Evolutionary conservation across 768 basidiomycete genomes (phyloP).

Genomic region (Fistulinella prunicolor): DNA sequence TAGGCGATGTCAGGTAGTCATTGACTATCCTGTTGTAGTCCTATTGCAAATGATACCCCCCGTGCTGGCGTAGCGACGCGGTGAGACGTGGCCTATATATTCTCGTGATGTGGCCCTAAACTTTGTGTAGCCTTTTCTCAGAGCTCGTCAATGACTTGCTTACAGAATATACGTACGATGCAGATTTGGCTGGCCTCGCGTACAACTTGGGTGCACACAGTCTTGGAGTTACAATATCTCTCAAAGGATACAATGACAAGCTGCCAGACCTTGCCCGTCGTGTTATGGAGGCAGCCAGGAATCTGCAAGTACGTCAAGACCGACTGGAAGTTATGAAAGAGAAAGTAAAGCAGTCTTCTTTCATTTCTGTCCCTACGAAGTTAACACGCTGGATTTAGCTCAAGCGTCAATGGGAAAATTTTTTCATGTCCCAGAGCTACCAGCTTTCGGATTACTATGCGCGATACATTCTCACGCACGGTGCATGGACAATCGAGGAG

Average conservation of each 20-base stretch:
- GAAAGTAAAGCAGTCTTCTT: conserved; percentile 46
- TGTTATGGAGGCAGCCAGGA: conserved; percentile 67
- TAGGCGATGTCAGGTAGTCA: neutral
- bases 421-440: conserved; percentile 82
- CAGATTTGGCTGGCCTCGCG: conserved; percentile 82
- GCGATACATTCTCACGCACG: conserved; percentile 66
- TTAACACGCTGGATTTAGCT: conserved; percentile 43
- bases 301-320: conserved; percentile 61
- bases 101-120: neutral
- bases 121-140: conserved; percentile 58
- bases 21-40: conserved; percentile 37
- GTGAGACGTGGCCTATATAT: conserved; percentile 34
- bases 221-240: conserved; percentile 63
- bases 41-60: conserved; percentile 58
- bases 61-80: conserved; percentile 71
- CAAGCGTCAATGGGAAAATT: conserved; percentile 80
- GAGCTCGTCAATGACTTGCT: conserved; percentile 88
- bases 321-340: conserved; percentile 82
- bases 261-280: conserved; percentile 67
- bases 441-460: conserved; percentile 73
- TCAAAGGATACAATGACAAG: conserved; percentile 93
- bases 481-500: conserved; percentile 75
- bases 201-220: conserved; percentile 64
- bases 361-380: neutral
- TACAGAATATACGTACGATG: conserved; percentile 89